Conservation (phyloP, 345 rosid species). For the Dipteronia dyeriana region DNA sequence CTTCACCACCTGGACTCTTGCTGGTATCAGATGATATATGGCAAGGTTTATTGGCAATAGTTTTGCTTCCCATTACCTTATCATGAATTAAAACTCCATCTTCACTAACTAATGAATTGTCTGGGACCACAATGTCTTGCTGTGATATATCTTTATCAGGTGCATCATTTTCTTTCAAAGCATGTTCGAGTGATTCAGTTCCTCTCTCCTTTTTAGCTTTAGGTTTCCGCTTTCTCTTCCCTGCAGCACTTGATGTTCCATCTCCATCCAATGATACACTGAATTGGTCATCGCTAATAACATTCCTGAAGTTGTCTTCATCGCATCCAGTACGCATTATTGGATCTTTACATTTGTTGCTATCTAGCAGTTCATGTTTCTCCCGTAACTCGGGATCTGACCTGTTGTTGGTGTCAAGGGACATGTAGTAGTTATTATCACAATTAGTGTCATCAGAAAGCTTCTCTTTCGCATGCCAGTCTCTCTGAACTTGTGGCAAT, state of each 20-base stretch:
- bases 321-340: slow-evolving; percentile 3
- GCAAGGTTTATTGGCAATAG: slow-evolving; percentile 7
- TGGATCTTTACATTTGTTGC: slow-evolving; percentile 16
- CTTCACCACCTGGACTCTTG: slow-evolving; percentile 7
- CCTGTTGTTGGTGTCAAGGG: slow-evolving; percentile 11
- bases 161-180: slow-evolving; percentile 24
- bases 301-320: slow-evolving; percentile 17
- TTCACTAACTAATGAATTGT: slow-evolving; percentile 11
- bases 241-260: slow-evolving; percentile 3
- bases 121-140: not conserved
- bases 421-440: slow-evolving; percentile 7
- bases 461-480: slow-evolving; percentile 16
- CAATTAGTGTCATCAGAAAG: slow-evolving; percentile 2
- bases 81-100: slow-evolving; percentile 14
- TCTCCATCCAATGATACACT: slow-evolving; percentile 20
- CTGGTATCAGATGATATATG: slow-evolving; percentile 16
- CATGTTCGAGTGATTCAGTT: slow-evolving; percentile 17
- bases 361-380: not conserved
- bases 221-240: slow-evolving; percentile 23
- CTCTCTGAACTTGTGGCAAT: slow-evolving; percentile 19
- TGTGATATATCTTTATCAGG: slow-evolving; percentile 17
- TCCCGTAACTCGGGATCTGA: slow-evolving; percentile 20
- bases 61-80: slow-evolving; percentile 1
- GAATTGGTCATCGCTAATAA: slow-evolving; percentile 12
- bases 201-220: slow-evolving; percentile 22